Evolutionary conservation across 441 rosid species (phyloP).

Genomic region (Hura crepitans): DNA sequence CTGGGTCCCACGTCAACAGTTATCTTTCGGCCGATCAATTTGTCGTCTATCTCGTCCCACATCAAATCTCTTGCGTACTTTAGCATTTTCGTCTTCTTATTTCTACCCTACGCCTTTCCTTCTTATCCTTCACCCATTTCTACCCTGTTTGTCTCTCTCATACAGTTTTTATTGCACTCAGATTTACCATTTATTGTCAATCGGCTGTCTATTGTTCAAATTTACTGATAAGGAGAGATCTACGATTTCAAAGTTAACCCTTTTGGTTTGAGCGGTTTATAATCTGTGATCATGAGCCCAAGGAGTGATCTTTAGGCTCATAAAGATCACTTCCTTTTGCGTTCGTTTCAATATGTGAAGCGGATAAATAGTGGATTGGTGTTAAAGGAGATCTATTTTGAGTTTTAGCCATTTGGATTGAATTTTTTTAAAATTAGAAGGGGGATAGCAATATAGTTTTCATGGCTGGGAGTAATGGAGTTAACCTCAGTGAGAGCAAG

Average conservation of each 20-base stretch:
- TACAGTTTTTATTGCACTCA: conserved; percentile 32
- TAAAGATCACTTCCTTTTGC: conserved; percentile 14
- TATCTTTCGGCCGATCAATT: conserved; percentile 40
- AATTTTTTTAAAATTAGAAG: not conserved
- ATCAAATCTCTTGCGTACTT: conserved; percentile 11
- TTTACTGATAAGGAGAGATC: not conserved
- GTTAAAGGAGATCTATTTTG: conserved; percentile 22
- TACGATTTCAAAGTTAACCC: conserved; percentile 10
- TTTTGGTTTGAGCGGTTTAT: not conserved
- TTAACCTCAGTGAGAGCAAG: conserved; percentile 85
- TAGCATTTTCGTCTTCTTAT: not conserved
- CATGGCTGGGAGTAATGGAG: conserved; percentile 88
- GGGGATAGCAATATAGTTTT: conserved; percentile 1
- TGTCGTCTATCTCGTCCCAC: conserved; percentile 36
- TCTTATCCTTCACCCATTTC: conserved; percentile 21
- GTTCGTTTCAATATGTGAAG: conserved; percentile 25
- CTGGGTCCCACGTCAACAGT: conserved; percentile 36
- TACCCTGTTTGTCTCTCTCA: conserved; percentile 1
- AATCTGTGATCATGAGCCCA: not conserved
- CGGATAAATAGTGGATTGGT: conserved; percentile 18
- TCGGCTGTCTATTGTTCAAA: conserved; percentile 14
- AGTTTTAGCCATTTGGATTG: conserved; percentile 3
- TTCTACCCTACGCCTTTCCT: conserved; percentile 22
- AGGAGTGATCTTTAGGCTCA: conserved; percentile 7
- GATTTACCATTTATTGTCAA: conserved; percentile 28